Base-by-base conservation (phyloP, 306 rosid species). In the Cucurbita argyrosperma region DNA sequence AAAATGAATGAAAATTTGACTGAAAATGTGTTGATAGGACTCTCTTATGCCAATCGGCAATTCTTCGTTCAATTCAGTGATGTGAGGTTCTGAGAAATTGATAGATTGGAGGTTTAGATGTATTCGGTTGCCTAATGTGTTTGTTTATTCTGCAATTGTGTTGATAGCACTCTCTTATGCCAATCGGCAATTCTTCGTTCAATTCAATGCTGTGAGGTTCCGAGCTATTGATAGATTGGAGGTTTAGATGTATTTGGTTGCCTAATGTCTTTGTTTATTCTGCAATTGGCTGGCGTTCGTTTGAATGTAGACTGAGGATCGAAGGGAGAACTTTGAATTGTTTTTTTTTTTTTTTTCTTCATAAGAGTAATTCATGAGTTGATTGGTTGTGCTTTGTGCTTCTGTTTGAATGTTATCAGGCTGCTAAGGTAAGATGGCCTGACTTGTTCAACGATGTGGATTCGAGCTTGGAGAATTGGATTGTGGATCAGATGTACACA, bases 341-440 rank as follows among this genome's bases (percentile, higher is more conserved):
- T 4, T 63, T n/a, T 1, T n/a, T 38, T 4, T 63, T n/a, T 1
- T n/a, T 63, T 40, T 1, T n/a, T 38, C 39, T 40, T 63, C 23
- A 9, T 16, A 15, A 38, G 47, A 8, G 49, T 39, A 39, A 39
- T 63, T 40, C 30, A 4, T 39, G 14, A 5, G 70, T 40, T n/a
- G 49, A 60, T 60, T 14, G 10, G 1, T 60, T 37, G 40, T 60
- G 40, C 40, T 58, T 30, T 57, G 30, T 55, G 10, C 42, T 35
- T 69, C 79, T 82, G 77, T 68, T 72, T 80, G 72, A 57, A 3
- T 47, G 76, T 49, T 76, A 62, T 63, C 79, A 90, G 98, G 98
- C 98, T 76, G 97, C 97, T 19, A 88, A 86, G 82, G 78, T 84
- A 76, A 86, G 94, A 81, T 87, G 97, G 97, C 94, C 94, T 19